Evolutionary conservation across 768 basidiomycete genomes (phyloP).

Genomic region (Mycena filopes): DNA sequence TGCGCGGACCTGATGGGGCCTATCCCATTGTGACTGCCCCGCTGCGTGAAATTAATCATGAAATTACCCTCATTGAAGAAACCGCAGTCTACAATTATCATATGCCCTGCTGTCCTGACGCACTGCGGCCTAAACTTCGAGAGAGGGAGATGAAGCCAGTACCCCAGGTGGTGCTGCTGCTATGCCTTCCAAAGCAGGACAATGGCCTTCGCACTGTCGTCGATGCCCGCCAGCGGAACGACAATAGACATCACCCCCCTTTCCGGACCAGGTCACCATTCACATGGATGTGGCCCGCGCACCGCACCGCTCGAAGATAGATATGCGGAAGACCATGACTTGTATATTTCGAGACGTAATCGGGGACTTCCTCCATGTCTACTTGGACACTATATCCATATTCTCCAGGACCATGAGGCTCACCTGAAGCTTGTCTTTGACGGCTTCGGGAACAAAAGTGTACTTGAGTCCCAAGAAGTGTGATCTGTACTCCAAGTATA

Average conservation of each 20-base stretch:
- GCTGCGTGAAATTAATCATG: not conserved
- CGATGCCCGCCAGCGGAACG: not conserved
- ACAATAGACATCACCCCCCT: not conserved
- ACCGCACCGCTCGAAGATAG: no score
- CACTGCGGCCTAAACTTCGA: not conserved
- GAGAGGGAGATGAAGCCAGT: not conserved
- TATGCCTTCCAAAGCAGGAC: not conserved
- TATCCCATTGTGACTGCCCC: not conserved
- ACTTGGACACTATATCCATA: not conserved
- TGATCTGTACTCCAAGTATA: no score
- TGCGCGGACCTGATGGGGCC: not conserved
- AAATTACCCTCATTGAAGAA: not conserved
- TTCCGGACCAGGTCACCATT: not conserved
- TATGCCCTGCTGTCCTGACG: not conserved
- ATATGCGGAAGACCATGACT: not conserved
- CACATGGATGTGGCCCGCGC: no score
- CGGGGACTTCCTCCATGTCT: not conserved
- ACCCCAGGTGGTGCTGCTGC: not conserved
- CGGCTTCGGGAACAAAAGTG: not conserved
- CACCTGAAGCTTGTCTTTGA: not conserved
- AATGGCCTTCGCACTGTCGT: not conserved
- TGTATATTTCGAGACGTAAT: conserved; percentile 4
- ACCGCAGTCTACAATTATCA: not conserved
- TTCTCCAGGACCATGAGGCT: not conserved
- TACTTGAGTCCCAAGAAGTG: no score